Conservation (phyloP, 495 filamentous ascomycete genomes). For the Delitschia confertaspora region DNA sequence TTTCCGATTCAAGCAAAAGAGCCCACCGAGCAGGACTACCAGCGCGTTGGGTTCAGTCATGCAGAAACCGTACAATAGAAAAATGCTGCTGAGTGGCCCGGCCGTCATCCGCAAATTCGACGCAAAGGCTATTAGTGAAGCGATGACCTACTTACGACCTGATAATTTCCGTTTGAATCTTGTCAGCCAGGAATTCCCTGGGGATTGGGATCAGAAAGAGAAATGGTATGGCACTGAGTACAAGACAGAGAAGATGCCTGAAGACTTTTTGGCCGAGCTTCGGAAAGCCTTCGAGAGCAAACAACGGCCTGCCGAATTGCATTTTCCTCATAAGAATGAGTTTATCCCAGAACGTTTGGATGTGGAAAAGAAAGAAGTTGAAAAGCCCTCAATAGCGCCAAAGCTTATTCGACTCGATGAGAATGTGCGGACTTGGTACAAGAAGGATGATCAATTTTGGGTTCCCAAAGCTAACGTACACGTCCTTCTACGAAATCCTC, state of each 20-base stretch:
- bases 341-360: slow-evolving; percentile 92
- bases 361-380: slow-evolving; percentile 85
- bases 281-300: slow-evolving; percentile 51
- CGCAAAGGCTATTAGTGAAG: slow-evolving; percentile 62
- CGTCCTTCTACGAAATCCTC: slow-evolving; percentile 68
- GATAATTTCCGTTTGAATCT: slow-evolving; percentile 84
- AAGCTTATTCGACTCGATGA: slow-evolving; percentile 84
- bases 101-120: slow-evolving; percentile 71
- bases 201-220: slow-evolving; percentile 79
- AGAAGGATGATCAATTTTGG: slow-evolving; percentile 99
- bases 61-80: slow-evolving; percentile 79
- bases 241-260: slow-evolving; percentile 69
- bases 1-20: slow-evolving; percentile 92
- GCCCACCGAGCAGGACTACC: slow-evolving; percentile 76
- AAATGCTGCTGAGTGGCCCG: slow-evolving; percentile 74
- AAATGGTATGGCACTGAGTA: slow-evolving; percentile 99
- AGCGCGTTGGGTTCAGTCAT: slow-evolving; percentile 72
- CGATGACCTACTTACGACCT: slow-evolving; percentile 63
- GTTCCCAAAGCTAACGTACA: slow-evolving; percentile 87
- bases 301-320: slow-evolving; percentile 59
- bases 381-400: slow-evolving; percentile 62
- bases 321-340: slow-evolving; percentile 88
- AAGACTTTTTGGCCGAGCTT: slow-evolving; percentile 63
- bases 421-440: slow-evolving; percentile 82
- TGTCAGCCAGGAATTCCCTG: slow-evolving; percentile 72